A percentile compares a stretch with the other conserved stretches of the same genome.
Conservation (phyloP, 73 alveolate genomes). For the Paramecium primaurelia region DNA sequence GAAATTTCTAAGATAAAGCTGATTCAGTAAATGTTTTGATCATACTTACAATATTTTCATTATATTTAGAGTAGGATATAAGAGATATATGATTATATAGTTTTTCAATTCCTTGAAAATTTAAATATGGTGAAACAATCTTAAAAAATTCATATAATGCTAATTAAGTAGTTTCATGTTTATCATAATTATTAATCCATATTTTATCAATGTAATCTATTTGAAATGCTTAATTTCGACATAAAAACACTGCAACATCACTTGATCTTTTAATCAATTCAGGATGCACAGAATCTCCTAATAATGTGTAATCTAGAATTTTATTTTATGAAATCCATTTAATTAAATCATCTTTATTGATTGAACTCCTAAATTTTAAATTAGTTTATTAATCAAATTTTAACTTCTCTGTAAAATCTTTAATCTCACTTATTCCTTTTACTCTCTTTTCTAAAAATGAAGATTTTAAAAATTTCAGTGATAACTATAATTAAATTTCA, state of each 20-base stretch:
- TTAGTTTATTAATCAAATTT: neutral
- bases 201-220: slow-evolving; percentile 9
- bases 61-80: slow-evolving; percentile 28
- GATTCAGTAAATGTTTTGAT: slow-evolving; percentile 36
- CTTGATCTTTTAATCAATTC: slow-evolving; percentile 60
- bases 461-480: slow-evolving; percentile 63
- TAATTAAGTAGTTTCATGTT: slow-evolving; percentile 51
- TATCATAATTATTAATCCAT: neutral
- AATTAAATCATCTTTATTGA: neutral
- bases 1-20: slow-evolving; percentile 20
- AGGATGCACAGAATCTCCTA: slow-evolving; percentile 49
- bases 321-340: slow-evolving; percentile 42
- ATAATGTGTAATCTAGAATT: slow-evolving; percentile 15
- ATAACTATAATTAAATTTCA: slow-evolving; percentile 56
- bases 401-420: slow-evolving; percentile 63
- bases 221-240: slow-evolving; percentile 25
- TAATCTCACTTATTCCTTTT: slow-evolving; percentile 73
- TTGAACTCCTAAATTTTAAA: neutral
- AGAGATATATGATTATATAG: neutral
- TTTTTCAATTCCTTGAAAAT: slow-evolving; percentile 22
- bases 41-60: slow-evolving; percentile 35
- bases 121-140: slow-evolving; percentile 11
- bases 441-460: slow-evolving; percentile 75
- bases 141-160: slow-evolving; percentile 44
- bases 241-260: slow-evolving; percentile 33